phyloP scores from a whole-genome alignment of 345 rosid species.

The Eucalyptus tenuipes region DNA sequence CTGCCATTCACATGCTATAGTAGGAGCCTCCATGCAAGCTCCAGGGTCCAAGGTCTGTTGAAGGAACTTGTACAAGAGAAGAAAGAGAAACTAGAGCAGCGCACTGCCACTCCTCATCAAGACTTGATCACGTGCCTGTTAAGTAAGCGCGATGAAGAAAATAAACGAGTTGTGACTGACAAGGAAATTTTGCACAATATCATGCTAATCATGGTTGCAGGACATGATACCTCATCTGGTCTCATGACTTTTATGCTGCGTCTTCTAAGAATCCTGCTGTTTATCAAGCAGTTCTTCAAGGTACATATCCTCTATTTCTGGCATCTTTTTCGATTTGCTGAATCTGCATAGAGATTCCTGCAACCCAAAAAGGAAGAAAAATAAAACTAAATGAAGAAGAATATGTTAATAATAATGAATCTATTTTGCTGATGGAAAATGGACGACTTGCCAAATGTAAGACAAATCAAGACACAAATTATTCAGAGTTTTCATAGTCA shows the following conservation, averaged over 20 bases:
- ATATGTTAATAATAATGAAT: not conserved
- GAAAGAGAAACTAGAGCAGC: slow-evolving; percentile 11
- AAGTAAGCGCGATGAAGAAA: not conserved
- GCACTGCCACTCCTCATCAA: slow-evolving; percentile 6
- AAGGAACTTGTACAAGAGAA: slow-evolving; percentile 23
- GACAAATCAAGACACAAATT: not conserved
- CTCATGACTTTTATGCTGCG: slow-evolving; percentile 36
- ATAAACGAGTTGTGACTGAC: slow-evolving; percentile 12
- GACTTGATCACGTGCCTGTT: slow-evolving; percentile 40
- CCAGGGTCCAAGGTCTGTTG: slow-evolving; percentile 7
- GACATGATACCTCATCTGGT: slow-evolving; percentile 37
- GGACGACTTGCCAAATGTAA: not conserved
- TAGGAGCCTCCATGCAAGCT: slow-evolving; percentile 23
- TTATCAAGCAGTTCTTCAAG: slow-evolving; percentile 31
- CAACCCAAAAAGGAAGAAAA: not conserved
- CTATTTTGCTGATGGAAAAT: not conserved
- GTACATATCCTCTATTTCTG: not conserved
- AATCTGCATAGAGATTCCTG: not conserved
- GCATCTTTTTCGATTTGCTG: not conserved
- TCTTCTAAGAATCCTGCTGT: slow-evolving; percentile 23
- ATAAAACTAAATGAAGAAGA: not conserved
- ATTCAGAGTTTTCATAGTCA: not conserved
- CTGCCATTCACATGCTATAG: slow-evolving; percentile 17
- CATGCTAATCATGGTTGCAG: slow-evolving; percentile 46
- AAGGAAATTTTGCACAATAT: slow-evolving; percentile 34